These are phyloP conservation scores for Jatropha multifida DNA, from an alignment of 441 rosid species.

Conservation along the genomic window DNA sequence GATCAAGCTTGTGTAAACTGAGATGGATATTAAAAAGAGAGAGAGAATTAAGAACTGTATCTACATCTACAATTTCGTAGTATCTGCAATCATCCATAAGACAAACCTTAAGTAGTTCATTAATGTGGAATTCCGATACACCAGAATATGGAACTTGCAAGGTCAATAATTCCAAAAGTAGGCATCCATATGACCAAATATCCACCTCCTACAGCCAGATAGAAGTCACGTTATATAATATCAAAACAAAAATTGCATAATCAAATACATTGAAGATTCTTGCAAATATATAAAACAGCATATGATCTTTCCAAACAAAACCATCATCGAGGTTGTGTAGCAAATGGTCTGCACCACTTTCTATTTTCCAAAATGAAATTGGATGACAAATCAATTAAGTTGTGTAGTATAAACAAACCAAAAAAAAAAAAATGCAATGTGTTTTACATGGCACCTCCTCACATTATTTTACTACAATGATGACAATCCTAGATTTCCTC, in stretches of 20 bases:
- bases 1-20: background rate
- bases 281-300: background rate
- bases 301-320: background rate
- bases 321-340: background rate
- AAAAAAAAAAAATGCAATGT: background rate
- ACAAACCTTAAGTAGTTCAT: conserved; percentile 72
- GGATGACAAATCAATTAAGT: background rate
- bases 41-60: background rate
- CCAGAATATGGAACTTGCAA: conserved; percentile 71
- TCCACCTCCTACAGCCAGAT: conserved; percentile 66
- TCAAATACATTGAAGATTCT: background rate
- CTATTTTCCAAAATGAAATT: background rate
- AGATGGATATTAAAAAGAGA: background rate
- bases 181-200: conserved; percentile 43
- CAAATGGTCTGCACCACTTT: background rate
- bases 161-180: conserved; percentile 83
- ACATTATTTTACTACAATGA: background rate
- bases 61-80: background rate
- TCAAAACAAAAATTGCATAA: background rate
- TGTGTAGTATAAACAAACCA: background rate
- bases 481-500: background rate
- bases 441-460: background rate
- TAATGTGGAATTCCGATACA: conserved; percentile 61
- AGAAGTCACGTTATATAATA: conserved; percentile 1
- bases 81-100: background rate